Evolutionary conservation across 306 rosid genomes (phyloP).

Genomic region (Gleditsia sinensis): DNA sequence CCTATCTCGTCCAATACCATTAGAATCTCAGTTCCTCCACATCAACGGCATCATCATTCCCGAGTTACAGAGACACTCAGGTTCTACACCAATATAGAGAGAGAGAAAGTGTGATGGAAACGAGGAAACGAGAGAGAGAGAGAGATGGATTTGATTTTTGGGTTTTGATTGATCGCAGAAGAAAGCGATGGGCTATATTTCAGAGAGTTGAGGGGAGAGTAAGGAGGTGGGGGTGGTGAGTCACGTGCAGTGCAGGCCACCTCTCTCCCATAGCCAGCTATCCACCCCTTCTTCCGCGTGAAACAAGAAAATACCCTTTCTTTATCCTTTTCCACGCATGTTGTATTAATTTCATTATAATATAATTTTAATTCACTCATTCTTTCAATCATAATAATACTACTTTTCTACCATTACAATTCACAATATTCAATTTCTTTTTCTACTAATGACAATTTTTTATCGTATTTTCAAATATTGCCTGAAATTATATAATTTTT

Average conservation of each 20-base stretch:
- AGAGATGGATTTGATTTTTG: constrained; percentile 43
- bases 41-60: constrained; percentile 20
- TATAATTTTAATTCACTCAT: background rate
- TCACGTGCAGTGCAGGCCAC: constrained; percentile 80
- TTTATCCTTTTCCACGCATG: background rate
- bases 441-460: background rate
- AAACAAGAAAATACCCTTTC: constrained; percentile 35
- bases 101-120: constrained; percentile 39
- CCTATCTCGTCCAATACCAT: constrained; percentile 38
- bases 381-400: background rate
- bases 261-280: constrained; percentile 68
- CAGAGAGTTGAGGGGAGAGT: constrained; percentile 1
- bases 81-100: background rate
- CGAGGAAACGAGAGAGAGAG: constrained; percentile 35
- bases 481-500: no score
- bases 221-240: constrained; percentile 45
- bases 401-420: no score
- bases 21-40: constrained; percentile 54
- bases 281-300: constrained; percentile 71
- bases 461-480: no score
- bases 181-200: constrained; percentile 57
- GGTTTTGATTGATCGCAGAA: constrained; percentile 48
- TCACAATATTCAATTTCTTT: no score
- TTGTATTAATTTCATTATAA: no score
- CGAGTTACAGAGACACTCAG: background rate